Evolutionary conservation across 2,329 filamentous ascomycete species (phyloP), one percentile per base, ranked within the genome.

Genomic region (Periconia digitata): DNA sequence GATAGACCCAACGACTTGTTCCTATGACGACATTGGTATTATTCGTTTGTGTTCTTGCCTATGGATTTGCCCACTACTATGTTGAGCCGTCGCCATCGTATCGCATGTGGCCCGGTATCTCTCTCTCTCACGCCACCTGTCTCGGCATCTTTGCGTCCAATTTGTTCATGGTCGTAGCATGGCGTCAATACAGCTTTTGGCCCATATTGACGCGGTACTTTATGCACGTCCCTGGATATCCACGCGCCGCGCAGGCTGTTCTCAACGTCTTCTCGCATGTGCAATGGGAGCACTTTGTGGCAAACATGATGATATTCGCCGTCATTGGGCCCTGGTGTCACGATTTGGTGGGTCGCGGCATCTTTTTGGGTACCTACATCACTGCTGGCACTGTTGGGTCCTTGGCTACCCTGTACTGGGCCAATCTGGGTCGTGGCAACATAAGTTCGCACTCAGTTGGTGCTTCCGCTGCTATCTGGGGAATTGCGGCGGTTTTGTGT

Each of bases 261-360:
- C 82, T 83, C 27, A 82, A 83, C 56, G 74, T 82, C 42, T 89
- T 91, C 73, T 87, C 85, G 17, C 89, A 94, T 72, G 81, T 87
- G 45, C 72, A 70, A 3, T 55, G 84, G 16, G 61, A 69, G 40
- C 89, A 94, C 47, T 46, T 71, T 2, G 17, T 76, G 20, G 64
- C 77, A 36, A 92, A 92, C 71, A 84, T 89, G 80, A 58, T 79
- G 8, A 74, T 80, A 35, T 74, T 92, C 4, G 85, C 79, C 75
- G 76, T 90, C 60, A 76, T 90, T 16, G 89, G 87, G 20, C 79
- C 80, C 24, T 58, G 55, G 1, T 64, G 60, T 42, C 64, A 66
- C 53, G 66, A 72, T 36, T 59, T 71, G 17, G 63, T 72, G 22
- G 69, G 61, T 43, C 58, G 70, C 22, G 69, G 65, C 27, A 35